These are phyloP conservation scores for Melanopsichium pennsylvanicum DNA, from an alignment of 1,284 basidiomycete genomes.

Conservation along the genomic window DNA sequence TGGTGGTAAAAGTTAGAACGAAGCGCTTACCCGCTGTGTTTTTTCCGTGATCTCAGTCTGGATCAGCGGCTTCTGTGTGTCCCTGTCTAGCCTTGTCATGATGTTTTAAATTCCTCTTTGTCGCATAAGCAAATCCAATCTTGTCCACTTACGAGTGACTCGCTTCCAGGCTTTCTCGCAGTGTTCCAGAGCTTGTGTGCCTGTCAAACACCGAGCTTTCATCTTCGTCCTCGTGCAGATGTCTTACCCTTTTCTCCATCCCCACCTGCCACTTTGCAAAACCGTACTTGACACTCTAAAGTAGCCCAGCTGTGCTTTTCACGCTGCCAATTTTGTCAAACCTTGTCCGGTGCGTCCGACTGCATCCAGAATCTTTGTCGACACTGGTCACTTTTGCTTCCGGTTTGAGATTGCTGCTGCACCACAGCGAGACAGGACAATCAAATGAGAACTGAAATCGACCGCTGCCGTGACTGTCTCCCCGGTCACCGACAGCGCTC, in stretches of 20 bases:
- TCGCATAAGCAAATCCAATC: too few species aligned
- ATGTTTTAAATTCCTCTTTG: too few species aligned
- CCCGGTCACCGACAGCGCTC: slow-evolving; percentile 7
- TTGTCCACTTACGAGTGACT: slow-evolving; percentile 6
- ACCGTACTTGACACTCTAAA: background rate
- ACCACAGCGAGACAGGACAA: background rate
- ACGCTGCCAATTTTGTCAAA: background rate
- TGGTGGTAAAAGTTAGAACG: too few species aligned
- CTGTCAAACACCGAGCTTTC: slow-evolving; percentile 18
- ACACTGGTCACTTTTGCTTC: slow-evolving; percentile 2
- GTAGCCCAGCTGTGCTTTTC: background rate
- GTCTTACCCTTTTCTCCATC: slow-evolving; percentile 19
- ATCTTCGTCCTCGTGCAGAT: slow-evolving; percentile 3
- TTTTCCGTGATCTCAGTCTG: too few species aligned
- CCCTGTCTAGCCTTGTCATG: too few species aligned
- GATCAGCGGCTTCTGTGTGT: too few species aligned
- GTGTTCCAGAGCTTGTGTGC: slow-evolving; percentile 1
- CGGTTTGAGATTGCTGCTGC: slow-evolving; percentile 3
- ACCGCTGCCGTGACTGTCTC: background rate
- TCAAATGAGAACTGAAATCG: too few species aligned
- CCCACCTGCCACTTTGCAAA: slow-evolving; percentile 10
- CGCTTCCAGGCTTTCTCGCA: too few species aligned
- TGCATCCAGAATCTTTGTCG: background rate
- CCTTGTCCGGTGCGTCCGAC: background rate
- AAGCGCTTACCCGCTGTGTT: too few species aligned